These are phyloP conservation scores for Hibiscus tridactylites DNA, from an alignment of 345 rosid genomes.

Conservation along the genomic window DNA sequence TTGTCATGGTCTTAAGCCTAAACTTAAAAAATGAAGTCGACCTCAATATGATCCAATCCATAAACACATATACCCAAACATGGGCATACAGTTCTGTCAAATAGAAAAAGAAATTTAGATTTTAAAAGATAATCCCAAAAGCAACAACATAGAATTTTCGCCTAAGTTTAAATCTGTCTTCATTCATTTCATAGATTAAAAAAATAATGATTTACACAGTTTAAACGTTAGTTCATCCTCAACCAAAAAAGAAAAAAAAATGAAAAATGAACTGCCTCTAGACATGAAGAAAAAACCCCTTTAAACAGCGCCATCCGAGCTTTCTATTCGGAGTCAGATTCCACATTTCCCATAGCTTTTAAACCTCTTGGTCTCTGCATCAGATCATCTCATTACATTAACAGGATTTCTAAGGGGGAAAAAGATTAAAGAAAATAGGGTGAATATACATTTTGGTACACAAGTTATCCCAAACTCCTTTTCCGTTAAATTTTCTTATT, in stretches of 20 bases:
- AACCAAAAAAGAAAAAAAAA: not conserved
- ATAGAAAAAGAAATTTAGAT: too few species aligned
- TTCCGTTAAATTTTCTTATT: too few species aligned
- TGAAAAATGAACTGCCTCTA: not conserved
- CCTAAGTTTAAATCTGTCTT: not conserved
- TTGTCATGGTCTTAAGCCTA: too few species aligned
- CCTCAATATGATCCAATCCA: too few species aligned
- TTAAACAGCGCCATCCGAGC: not conserved
- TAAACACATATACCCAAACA: too few species aligned
- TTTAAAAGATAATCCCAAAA: too few species aligned
- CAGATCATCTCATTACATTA: not conserved
- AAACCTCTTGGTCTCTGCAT: constrained; percentile 42
- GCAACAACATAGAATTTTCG: too few species aligned
- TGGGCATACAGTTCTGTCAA: too few species aligned
- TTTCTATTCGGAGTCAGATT: constrained; percentile 36
- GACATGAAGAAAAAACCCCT: not conserved
- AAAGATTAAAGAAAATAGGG: not conserved
- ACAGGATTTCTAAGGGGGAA: not conserved
- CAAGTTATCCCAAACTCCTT: too few species aligned
- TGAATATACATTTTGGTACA: too few species aligned
- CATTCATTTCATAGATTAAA: not conserved
- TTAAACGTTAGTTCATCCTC: not conserved
- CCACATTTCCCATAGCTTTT: constrained; percentile 38
- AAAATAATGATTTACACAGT: not conserved
- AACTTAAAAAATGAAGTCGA: too few species aligned